Evolutionary conservation across 441 rosid genomes (phyloP).

Genomic region (Oxalis stricta): DNA sequence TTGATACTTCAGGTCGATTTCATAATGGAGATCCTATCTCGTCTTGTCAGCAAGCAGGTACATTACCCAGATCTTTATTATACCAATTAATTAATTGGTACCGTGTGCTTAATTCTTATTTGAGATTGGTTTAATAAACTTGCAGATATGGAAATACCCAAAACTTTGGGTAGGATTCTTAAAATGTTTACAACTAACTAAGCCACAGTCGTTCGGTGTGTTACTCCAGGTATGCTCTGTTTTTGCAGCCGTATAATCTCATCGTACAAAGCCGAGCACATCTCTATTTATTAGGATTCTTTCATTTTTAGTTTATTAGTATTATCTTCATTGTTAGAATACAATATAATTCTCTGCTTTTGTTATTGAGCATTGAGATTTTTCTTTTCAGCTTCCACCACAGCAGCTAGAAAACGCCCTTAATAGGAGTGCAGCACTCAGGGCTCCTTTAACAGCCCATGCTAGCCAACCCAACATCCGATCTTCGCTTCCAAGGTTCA

Average conservation of each 20-base stretch:
- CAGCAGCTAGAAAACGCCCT: slow-evolving; percentile 87
- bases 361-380: slow-evolving; percentile 1
- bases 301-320: no score
- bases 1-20: slow-evolving; percentile 61
- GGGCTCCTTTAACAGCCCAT: slow-evolving; percentile 72
- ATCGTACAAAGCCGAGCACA: no score
- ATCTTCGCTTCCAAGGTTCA: slow-evolving; percentile 79
- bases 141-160: slow-evolving; percentile 96
- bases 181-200: slow-evolving; percentile 76
- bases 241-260: no score
- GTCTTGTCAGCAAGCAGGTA: slow-evolving; percentile 96
- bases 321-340: neutral
- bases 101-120: slow-evolving; percentile 1
- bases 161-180: slow-evolving; percentile 98
- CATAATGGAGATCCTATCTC: slow-evolving; percentile 90
- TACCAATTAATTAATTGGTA: slow-evolving; percentile 4
- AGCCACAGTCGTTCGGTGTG: slow-evolving; percentile 87
- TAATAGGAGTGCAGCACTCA: slow-evolving; percentile 50
- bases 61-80: slow-evolving; percentile 13
- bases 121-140: slow-evolving; percentile 12
- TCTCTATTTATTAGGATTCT: no score
- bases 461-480: slow-evolving; percentile 75
- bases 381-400: slow-evolving; percentile 69
- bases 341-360: neutral
- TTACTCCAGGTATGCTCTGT: slow-evolving; percentile 69